These are phyloP conservation scores for Paxillus rubicundulus DNA, from an alignment of 768 basidiomycete species.

Conservation along the genomic window DNA sequence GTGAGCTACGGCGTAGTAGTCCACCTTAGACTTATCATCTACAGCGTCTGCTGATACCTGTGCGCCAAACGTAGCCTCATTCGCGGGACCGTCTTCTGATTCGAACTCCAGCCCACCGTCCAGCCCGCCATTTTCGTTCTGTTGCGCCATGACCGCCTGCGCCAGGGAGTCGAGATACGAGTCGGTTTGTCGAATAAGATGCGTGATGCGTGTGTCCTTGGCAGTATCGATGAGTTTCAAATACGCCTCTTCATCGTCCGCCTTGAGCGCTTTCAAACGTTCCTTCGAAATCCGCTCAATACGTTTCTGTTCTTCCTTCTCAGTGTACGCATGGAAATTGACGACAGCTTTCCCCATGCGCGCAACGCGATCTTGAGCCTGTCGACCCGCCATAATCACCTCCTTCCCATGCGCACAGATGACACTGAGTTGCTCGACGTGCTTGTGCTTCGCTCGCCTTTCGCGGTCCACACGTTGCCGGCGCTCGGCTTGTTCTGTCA, in stretches of 20 bases:
- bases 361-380: constrained; percentile 57
- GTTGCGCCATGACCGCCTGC: constrained; percentile 90
- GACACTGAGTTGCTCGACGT: constrained; percentile 86
- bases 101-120: constrained; percentile 49
- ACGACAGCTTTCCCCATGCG: constrained; percentile 76
- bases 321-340: constrained; percentile 83
- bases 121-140: constrained; percentile 59
- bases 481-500: constrained; percentile 86
- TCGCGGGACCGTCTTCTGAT: constrained; percentile 68
- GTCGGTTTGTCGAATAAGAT: constrained; percentile 92
- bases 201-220: constrained; percentile 98
- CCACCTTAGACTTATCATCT: constrained; percentile 72
- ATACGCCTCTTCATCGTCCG: constrained; percentile 99
- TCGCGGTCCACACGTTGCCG: constrained; percentile 92
- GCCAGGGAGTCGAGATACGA: constrained; percentile 92
- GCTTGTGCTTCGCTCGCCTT: constrained; percentile 92
- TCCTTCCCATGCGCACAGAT: constrained; percentile 84
- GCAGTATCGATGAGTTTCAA: constrained; percentile 98
- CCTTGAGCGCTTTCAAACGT: constrained; percentile 95
- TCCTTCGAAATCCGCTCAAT: constrained; percentile 96
- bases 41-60: constrained; percentile 59
- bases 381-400: constrained; percentile 63
- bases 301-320: constrained; percentile 97
- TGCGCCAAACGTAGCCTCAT: constrained; percentile 90
- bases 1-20: constrained; percentile 97